A percentile compares a stretch with the other conserved stretches of the same genome.
These are phyloP conservation scores for Durusdinium trenchii DNA, from an alignment of 73 alveolate species.

Conservation along the genomic window DNA sequence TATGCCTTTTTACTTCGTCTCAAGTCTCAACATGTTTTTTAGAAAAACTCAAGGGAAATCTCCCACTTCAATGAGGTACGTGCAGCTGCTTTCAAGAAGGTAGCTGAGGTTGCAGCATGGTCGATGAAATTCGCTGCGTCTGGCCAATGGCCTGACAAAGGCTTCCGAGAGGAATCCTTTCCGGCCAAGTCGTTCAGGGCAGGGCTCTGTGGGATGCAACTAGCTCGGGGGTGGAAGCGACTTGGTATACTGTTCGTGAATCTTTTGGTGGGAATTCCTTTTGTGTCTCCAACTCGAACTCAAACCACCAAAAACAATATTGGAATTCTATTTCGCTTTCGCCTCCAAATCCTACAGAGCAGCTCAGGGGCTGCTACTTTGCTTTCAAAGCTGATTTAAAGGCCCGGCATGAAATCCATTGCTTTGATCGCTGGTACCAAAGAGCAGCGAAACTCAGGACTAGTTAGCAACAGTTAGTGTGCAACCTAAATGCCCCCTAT, in stretches of 20 bases:
- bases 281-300: not conserved
- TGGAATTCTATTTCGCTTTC: not conserved
- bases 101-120: conserved; percentile 37
- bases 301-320: not conserved
- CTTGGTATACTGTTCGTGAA: no score
- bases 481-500: not conserved
- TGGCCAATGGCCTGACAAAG: not conserved
- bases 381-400: conserved; percentile 32
- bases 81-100: not conserved
- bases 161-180: not conserved
- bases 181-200: not conserved
- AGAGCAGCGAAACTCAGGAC: not conserved
- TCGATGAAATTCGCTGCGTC: not conserved
- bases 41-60: not conserved
- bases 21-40: no score
- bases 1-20: not conserved
- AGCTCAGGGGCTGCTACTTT: conserved; percentile 20
- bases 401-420: conserved; percentile 20
- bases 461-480: not conserved
- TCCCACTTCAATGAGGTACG: not conserved
- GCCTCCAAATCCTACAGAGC: no score
- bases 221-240: not conserved
- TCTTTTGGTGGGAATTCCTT: no score
- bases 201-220: not conserved
- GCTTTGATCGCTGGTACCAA: not conserved